Conservation (phyloP, 2,329 filamentous ascomycete species). For the Raffaelea deltoideospora region DNA sequence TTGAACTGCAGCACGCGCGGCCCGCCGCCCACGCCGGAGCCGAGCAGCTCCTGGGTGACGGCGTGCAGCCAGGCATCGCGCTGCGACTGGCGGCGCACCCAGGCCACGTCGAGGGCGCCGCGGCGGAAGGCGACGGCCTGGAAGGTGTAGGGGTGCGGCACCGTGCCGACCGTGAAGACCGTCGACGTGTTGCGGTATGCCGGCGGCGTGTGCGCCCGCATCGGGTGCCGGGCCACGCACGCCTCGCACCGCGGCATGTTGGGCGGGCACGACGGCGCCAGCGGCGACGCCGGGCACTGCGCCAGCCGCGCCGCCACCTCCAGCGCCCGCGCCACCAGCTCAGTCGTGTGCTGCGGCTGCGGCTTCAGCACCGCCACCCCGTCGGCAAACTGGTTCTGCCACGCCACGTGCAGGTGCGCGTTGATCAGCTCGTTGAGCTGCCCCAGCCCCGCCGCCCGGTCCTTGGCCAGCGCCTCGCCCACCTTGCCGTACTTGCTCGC, state of each 20-base stretch:
- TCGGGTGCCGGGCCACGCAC: slow-evolving; percentile 49
- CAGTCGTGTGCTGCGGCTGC: slow-evolving; percentile 56
- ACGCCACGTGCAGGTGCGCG: slow-evolving; percentile 69
- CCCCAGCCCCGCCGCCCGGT: slow-evolving; percentile 44
- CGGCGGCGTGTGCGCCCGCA: slow-evolving; percentile 51
- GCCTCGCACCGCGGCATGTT: slow-evolving; percentile 60
- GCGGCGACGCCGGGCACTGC: slow-evolving; percentile 57
- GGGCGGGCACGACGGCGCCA: slow-evolving; percentile 69
- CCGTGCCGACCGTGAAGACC: slow-evolving; percentile 68
- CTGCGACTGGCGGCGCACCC: slow-evolving; percentile 50
- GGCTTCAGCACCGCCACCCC: slow-evolving; percentile 78
- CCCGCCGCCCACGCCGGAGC: slow-evolving; percentile 43
- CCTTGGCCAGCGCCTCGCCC: slow-evolving; percentile 41
- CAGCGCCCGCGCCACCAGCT: slow-evolving; percentile 53
- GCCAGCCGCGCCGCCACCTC: slow-evolving; percentile 62
- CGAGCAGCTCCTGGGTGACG: slow-evolving; percentile 55
- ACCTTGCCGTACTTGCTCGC: slow-evolving; percentile 52
- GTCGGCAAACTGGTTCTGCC: slow-evolving; percentile 62
- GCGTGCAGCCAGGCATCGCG: slow-evolving; percentile 68
- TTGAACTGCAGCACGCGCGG: slow-evolving; percentile 64
- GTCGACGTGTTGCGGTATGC: slow-evolving; percentile 57
- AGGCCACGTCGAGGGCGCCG: slow-evolving; percentile 43
- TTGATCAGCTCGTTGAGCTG: slow-evolving; percentile 64
- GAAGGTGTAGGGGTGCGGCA: slow-evolving; percentile 85
- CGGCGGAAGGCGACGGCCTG: slow-evolving; percentile 50